Percentiles rank a stretch among this genome's conserved stretches.
Evolutionary conservation across 768 basidiomycete species (phyloP).

Genomic region (Pholiota conissans): DNA sequence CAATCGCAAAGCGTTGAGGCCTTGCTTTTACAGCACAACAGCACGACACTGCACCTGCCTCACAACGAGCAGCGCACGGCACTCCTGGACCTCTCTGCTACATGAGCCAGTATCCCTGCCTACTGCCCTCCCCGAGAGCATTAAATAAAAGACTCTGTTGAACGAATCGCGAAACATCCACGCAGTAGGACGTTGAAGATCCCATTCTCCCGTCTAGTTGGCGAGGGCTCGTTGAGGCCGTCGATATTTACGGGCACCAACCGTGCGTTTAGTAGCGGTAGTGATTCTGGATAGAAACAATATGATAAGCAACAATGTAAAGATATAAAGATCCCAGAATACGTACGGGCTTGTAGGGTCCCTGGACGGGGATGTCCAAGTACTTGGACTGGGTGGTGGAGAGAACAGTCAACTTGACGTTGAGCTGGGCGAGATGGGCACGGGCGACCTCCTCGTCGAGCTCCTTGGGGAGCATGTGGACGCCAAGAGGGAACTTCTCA

Average conservation of each 20-base stretch:
- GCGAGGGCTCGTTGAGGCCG: slow-evolving; percentile 83
- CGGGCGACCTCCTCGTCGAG: slow-evolving; percentile 99
- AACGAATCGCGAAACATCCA: slow-evolving; percentile 51
- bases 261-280: slow-evolving; percentile 46
- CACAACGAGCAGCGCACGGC: background rate
- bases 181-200: slow-evolving; percentile 67
- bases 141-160: slow-evolving; percentile 45
- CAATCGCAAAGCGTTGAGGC: slow-evolving; percentile 51
- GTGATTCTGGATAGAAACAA: slow-evolving; percentile 27
- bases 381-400: slow-evolving; percentile 77
- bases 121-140: slow-evolving; percentile 36
- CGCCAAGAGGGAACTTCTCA: slow-evolving; percentile 92
- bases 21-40: slow-evolving; percentile 21
- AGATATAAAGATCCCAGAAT: background rate
- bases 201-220: slow-evolving; percentile 54
- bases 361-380: slow-evolving; percentile 85
- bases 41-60: background rate
- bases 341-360: slow-evolving; percentile 60
- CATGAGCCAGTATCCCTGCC: slow-evolving; percentile 38
- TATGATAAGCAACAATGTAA: background rate
- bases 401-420: slow-evolving; percentile 89
- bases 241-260: slow-evolving; percentile 37
- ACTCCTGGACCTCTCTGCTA: slow-evolving; percentile 24
- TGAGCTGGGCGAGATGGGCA: slow-evolving; percentile 88
- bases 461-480: slow-evolving; percentile 98